Conservation (phyloP, 306 rosid genomes). For the Cucurbita argyrosperma region DNA sequence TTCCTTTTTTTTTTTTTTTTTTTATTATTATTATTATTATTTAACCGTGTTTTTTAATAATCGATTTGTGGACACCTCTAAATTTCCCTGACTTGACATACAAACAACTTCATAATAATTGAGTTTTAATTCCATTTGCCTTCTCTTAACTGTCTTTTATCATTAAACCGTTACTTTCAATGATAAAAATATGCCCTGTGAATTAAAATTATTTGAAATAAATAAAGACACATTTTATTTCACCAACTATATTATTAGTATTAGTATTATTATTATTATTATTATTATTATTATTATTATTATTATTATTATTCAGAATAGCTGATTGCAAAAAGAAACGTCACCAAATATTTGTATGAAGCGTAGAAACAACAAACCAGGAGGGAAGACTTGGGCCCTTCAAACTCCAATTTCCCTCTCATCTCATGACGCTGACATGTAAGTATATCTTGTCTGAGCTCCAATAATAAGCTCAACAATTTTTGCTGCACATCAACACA, state of each 20-base stretch:
- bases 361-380: not conserved
- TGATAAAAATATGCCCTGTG: no score
- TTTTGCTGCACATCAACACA: constrained; percentile 39
- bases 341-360: not conserved
- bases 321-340: not conserved
- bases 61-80: not conserved
- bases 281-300: no score
- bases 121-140: not conserved
- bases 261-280: no score
- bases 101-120: not conserved
- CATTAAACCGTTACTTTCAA: not conserved
- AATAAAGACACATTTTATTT: not conserved
- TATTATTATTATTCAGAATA: not conserved
- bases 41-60: not conserved
- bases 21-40: not conserved
- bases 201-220: no score
- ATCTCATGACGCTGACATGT: constrained; percentile 69
- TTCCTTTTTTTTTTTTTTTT: not conserved
- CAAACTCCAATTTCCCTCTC: not conserved
- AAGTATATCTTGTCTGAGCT: constrained; percentile 83
- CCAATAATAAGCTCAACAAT: constrained; percentile 71
- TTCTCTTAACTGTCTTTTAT: not conserved
- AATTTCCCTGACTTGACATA: not conserved
- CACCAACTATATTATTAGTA: no score
- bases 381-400: not conserved